Evolutionary conservation across 2,329 filamentous ascomycete species (phyloP), one percentile per base, ranked within the genome.

Genomic region (Neopestalotiopsis sp.): DNA sequence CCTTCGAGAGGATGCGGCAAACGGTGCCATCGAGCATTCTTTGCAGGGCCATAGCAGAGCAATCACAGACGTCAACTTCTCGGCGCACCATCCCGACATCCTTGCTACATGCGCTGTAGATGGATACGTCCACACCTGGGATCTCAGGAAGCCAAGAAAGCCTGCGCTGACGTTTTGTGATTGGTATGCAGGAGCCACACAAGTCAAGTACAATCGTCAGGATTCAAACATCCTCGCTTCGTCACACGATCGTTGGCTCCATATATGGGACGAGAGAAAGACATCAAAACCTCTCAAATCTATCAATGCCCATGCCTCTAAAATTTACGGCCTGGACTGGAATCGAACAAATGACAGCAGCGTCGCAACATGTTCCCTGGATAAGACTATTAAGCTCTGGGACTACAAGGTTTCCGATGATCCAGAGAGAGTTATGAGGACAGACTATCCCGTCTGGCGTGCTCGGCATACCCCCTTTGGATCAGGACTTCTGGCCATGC

Each of bases 41-140:
- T 86, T 98, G 14, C 92, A 97, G 75, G 94, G 91, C 2, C 95
- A 94, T 79, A 93, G 90, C 60, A 89, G 95, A 72, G 94, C 95
- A 71, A 98, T 98, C 74, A 98, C 95, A 7, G 95, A 98, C 78
- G 94, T 98, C 79, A 98, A 98, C 79, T 98, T 97, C 80, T 97
- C 94, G 0, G 94, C 95, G 4, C 94, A 97, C 74, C 93, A 98
- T 76, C 94, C 94, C 0, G 95, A 98, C 77, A 85, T 95, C 58
- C 88, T 98, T 17, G 93, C 94, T 10, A 97, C 95, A 0, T 98
- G 94, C 79, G 93, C 94, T 3, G 93, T 98, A 38, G 95, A 98
- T 80, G 96, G 94, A 65, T 97, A 94, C 76, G 93, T 98, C 9
- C 94, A 97, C 79, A 94, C 91, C 75, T 98, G 95, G 94, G 95